Evolutionary conservation across 2,329 filamentous ascomycete species (phyloP).

Genomic region (Geosmithia putterillii): DNA sequence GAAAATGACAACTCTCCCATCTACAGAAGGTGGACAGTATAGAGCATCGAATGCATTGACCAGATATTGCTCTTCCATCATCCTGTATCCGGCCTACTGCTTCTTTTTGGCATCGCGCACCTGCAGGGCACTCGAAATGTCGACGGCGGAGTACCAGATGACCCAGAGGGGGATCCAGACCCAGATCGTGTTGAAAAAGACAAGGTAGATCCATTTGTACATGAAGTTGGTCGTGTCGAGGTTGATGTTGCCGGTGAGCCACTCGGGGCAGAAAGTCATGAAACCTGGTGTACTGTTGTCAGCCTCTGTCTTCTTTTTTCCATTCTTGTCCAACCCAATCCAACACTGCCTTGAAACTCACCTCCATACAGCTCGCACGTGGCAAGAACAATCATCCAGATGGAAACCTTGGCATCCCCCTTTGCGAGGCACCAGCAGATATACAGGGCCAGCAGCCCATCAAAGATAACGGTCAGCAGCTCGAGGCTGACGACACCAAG

Average conservation of each 20-base stretch:
- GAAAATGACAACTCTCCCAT: too few species aligned
- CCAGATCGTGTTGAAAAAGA: conserved; percentile 60
- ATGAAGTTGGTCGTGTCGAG: conserved; percentile 56
- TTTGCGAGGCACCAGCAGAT: conserved; percentile 49
- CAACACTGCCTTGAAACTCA: too few species aligned
- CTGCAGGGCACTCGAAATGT: conserved; percentile 42
- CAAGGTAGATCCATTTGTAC: conserved; percentile 54
- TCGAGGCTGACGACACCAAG: conserved; percentile 51
- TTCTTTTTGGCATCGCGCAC: conserved; percentile 17
- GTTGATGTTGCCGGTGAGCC: conserved; percentile 49
- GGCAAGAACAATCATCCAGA: conserved; percentile 53
- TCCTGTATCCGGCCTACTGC: conserved; percentile 5
- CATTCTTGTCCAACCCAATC: neutral
- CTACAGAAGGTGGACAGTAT: too few species aligned
- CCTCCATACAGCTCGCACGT: conserved; percentile 56
- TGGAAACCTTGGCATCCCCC: conserved; percentile 39
- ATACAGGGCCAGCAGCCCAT: conserved; percentile 45
- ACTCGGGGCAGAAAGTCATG: conserved; percentile 62
- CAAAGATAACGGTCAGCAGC: conserved; percentile 51
- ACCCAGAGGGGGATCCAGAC: conserved; percentile 50
- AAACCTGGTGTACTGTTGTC: conserved; percentile 30
- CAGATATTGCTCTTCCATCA: neutral
- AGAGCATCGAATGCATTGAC: too few species aligned
- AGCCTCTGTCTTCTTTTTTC: neutral
- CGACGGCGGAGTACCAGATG: conserved; percentile 38